Evolutionary conservation across 2,329 filamentous ascomycete species (phyloP).

Genomic region (Phialophora tarda): DNA sequence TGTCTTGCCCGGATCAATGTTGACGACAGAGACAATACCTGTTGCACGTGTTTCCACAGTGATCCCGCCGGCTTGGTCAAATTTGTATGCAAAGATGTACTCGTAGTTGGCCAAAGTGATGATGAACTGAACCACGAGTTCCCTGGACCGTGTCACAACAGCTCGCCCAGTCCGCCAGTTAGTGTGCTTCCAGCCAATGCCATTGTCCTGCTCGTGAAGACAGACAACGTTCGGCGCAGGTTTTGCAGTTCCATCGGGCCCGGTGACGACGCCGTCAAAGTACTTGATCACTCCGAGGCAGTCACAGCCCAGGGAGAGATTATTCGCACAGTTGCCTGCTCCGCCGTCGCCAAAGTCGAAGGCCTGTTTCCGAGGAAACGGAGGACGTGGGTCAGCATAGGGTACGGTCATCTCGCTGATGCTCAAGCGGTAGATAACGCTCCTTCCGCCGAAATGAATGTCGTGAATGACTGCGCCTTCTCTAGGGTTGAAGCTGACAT

Average conservation of each 20-base stretch:
- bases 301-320: slow-evolving; percentile 70
- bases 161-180: slow-evolving; percentile 69
- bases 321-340: slow-evolving; percentile 70
- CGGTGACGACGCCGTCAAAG: slow-evolving; percentile 63
- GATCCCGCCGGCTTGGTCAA: slow-evolving; percentile 68
- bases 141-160: slow-evolving; percentile 65
- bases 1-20: slow-evolving; percentile 63
- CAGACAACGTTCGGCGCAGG: slow-evolving; percentile 67
- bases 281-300: slow-evolving; percentile 72
- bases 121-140: slow-evolving; percentile 71
- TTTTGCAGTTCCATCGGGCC: slow-evolving; percentile 59
- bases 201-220: slow-evolving; percentile 72
- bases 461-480: slow-evolving; percentile 70
- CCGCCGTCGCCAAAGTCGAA: slow-evolving; percentile 76
- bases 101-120: slow-evolving; percentile 74
- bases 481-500: slow-evolving; percentile 69
- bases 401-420: slow-evolving; percentile 73
- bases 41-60: slow-evolving; percentile 68
- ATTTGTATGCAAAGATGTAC: slow-evolving; percentile 69
- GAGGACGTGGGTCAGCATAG: slow-evolving; percentile 69
- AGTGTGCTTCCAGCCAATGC: slow-evolving; percentile 73
- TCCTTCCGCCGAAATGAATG: slow-evolving; percentile 68
- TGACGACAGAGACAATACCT: slow-evolving; percentile 67
- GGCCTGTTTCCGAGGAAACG: slow-evolving; percentile 72
- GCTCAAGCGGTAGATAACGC: slow-evolving; percentile 69